Evolutionary conservation across 306 rosid genomes (phyloP).

Genomic region (Vigna nakashimae): DNA sequence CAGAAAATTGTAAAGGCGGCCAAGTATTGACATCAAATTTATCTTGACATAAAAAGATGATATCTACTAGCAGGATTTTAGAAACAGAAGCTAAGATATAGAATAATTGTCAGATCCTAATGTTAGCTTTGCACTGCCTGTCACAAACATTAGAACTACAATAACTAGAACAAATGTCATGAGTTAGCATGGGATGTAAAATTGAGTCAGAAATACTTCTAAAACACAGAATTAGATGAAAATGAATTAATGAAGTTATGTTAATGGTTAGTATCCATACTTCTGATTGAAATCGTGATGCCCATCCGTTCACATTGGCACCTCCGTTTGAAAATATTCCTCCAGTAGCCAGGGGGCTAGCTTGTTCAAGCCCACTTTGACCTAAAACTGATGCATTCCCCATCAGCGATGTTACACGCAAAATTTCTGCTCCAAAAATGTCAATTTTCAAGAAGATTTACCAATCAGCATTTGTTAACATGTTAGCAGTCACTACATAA

Average conservation of each 20-base stretch:
- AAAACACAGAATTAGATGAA: conserved; percentile 85
- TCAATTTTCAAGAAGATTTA: conserved; percentile 99
- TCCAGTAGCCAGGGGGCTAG: conserved; percentile 99
- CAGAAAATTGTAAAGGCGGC: conserved; percentile 34
- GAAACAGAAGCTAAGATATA: conserved; percentile 51
- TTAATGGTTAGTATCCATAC: conserved; percentile 99
- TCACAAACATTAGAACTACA: conserved; percentile 65
- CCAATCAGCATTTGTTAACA: conserved; percentile 98
- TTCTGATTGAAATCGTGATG: conserved; percentile 99
- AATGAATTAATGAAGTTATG: conserved; percentile 95
- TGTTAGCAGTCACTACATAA: conserved; percentile 96
- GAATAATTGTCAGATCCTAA: conserved; percentile 52
- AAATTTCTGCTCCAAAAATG: conserved; percentile 99
- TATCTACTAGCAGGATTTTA: conserved; percentile 45
- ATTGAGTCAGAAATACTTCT: conserved; percentile 81
- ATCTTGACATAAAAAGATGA: conserved; percentile 42
- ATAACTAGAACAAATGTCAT: conserved; percentile 62
- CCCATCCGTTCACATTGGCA: conserved; percentile 89
- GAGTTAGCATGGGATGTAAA: conserved; percentile 73
- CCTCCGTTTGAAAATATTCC: conserved; percentile 95
- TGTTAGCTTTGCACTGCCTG: conserved; percentile 81
- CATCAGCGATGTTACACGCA: conserved; percentile 99
- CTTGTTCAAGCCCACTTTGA: conserved; percentile 99
- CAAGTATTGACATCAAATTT: conserved; percentile 39
- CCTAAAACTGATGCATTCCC: conserved; percentile 99